phyloP scores from a whole-genome alignment of 805 yeast genomes.

The Osmozyma mogii region DNA sequence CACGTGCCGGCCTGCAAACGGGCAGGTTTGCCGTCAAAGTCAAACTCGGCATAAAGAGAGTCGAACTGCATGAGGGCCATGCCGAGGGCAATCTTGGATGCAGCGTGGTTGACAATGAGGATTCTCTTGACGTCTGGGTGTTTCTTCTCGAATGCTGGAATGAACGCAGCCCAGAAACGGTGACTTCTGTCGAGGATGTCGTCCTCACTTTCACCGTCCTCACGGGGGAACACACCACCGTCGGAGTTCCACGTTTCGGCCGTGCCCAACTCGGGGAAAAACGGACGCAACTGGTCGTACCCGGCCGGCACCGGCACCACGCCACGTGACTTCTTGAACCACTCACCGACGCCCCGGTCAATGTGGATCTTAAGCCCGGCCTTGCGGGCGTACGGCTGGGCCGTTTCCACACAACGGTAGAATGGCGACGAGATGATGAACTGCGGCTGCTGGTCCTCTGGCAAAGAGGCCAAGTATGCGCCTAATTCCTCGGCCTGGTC shows the following conservation, averaged over 20 bases:
- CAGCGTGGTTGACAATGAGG: conserved; percentile 86
- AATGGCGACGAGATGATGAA: conserved; percentile 76
- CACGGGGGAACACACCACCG: conserved; percentile 56
- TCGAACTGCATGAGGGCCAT: conserved; percentile 55
- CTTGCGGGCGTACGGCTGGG: conserved; percentile 55
- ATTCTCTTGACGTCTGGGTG: conserved; percentile 57
- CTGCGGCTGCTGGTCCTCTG: conserved; percentile 53
- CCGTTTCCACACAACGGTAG: conserved; percentile 82
- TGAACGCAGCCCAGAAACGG: conserved; percentile 45
- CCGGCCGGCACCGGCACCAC: conserved; percentile 66
- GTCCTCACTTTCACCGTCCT: conserved; percentile 64
- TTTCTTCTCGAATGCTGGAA: conserved; percentile 47
- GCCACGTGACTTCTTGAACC: conserved; percentile 70
- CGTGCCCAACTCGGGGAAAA: conserved; percentile 39
- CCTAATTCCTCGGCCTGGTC: conserved; percentile 82
- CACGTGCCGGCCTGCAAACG: conserved; percentile 72
- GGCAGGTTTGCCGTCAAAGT: conserved; percentile 21
- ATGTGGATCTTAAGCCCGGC: conserved; percentile 52
- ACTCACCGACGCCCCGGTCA: conserved; percentile 87
- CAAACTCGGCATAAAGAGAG: conserved; percentile 45
- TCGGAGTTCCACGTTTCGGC: conserved; percentile 31
- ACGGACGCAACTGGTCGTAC: conserved; percentile 36
- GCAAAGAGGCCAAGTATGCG: conserved; percentile 36
- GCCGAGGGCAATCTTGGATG: conserved; percentile 83
- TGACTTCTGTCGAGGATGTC: conserved; percentile 60